Conservation (phyloP, 805 yeast species). For the Yamadazyma sp. region DNA sequence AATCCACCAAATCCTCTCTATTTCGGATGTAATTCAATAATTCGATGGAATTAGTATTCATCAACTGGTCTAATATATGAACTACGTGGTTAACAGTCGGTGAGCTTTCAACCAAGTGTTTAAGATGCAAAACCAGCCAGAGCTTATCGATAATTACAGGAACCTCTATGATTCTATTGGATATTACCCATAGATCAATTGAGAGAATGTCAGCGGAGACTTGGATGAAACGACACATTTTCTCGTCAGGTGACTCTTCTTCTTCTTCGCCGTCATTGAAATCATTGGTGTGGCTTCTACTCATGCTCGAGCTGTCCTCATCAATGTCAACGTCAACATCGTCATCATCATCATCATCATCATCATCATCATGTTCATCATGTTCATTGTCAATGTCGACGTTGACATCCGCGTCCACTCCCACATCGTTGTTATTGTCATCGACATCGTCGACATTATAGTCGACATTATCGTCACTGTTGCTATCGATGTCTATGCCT, state of each 20-base stretch:
- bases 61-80: slow-evolving; percentile 83
- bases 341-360: background rate
- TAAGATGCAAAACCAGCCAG: slow-evolving; percentile 39
- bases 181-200: slow-evolving; percentile 42
- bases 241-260: slow-evolving; percentile 32
- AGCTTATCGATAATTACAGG: slow-evolving; percentile 40
- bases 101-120: slow-evolving; percentile 34
- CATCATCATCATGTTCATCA: slow-evolving; percentile 5
- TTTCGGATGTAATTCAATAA: slow-evolving; percentile 68
- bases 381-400: slow-evolving; percentile 9
- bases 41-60: slow-evolving; percentile 58
- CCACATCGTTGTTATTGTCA: slow-evolving; percentile 15
- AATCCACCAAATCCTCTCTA: slow-evolving; percentile 69
- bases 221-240: slow-evolving; percentile 37
- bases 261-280: slow-evolving; percentile 18
- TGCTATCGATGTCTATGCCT: background rate
- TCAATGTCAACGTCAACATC: slow-evolving; percentile 5
- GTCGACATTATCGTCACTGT: too few relatives aligned
- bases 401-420: too few relatives aligned
- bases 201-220: slow-evolving; percentile 41
- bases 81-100: slow-evolving; percentile 41
- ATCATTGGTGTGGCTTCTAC: slow-evolving; percentile 8
- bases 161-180: slow-evolving; percentile 43
- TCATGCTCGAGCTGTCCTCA: slow-evolving; percentile 12
- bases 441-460: background rate